A percentile compares a stretch with the other conserved stretches of the same genome.
Conservation (phyloP, 495 filamentous ascomycete species). For the Chaetomium tenue region DNA sequence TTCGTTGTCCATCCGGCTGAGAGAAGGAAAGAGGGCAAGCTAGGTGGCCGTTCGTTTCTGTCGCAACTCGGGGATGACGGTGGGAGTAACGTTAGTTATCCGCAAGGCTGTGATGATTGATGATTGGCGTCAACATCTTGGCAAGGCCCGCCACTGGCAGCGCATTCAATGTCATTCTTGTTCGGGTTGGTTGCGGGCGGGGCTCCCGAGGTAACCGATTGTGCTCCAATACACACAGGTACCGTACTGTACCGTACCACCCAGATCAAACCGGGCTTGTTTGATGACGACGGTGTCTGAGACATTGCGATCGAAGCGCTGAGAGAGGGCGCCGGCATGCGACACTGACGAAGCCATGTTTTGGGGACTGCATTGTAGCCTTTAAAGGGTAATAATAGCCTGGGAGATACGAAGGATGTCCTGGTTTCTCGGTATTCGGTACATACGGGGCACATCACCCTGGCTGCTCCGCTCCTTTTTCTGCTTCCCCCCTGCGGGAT, state of each 20-base stretch:
- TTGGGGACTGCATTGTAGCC: not conserved
- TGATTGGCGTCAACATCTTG: not conserved
- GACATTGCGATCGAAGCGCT: not conserved
- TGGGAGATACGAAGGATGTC: not conserved
- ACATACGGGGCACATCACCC: not conserved
- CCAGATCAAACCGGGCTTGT: not conserved
- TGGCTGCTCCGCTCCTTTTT: constrained; percentile 17
- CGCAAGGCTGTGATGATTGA: not conserved
- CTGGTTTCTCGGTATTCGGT: not conserved
- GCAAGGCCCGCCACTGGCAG: not conserved
- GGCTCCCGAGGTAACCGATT: not conserved
- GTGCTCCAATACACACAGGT: not conserved
- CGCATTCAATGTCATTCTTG: not conserved
- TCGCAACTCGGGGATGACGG: not conserved
- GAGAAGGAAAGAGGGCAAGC: not conserved
- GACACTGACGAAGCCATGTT: not conserved
- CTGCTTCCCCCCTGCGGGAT: constrained; percentile 8
- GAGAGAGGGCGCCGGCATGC: not conserved
- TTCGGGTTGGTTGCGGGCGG: not conserved
- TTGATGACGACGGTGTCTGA: not conserved
- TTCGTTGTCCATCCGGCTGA: not conserved
- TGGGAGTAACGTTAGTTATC: not conserved
- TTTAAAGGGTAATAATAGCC: not conserved
- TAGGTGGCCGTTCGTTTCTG: not conserved
- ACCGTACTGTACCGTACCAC: not conserved